These are phyloP conservation scores for Arthrobotrys sphaeroides DNA, from an alignment of 2,329 filamentous ascomycete species.

Conservation along the genomic window DNA sequence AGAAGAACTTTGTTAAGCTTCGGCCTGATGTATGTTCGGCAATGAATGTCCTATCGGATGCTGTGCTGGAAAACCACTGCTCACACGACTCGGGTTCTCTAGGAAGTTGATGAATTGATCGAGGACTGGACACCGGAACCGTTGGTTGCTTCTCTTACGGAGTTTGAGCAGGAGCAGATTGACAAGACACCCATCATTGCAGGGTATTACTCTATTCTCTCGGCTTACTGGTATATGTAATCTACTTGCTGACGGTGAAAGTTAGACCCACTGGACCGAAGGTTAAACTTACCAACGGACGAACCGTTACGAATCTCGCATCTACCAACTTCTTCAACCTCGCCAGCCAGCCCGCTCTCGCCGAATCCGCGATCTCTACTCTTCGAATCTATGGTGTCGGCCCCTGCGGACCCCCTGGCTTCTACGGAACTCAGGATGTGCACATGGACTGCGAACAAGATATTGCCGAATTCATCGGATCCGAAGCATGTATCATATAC, in stretches of 20 bases:
- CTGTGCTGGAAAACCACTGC: neutral
- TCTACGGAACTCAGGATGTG: slow-evolving; percentile 98
- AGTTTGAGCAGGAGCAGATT: slow-evolving; percentile 80
- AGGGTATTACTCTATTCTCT: slow-evolving; percentile 68
- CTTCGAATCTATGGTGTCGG: slow-evolving; percentile 95
- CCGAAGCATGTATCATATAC: slow-evolving; percentile 90
- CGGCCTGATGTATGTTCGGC: slow-evolving; percentile 77
- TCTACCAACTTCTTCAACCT: slow-evolving; percentile 99
- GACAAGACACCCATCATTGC: slow-evolving; percentile 88
- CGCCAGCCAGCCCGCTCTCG: slow-evolving; percentile 87
- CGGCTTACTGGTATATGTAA: neutral
- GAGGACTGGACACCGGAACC: slow-evolving; percentile 97
- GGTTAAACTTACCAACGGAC: slow-evolving; percentile 79
- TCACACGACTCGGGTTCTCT: slow-evolving; percentile 41
- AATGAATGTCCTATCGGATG: neutral
- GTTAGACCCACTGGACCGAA: slow-evolving; percentile 87
- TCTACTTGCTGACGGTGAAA: slow-evolving; percentile 14
- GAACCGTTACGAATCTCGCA: slow-evolving; percentile 90
- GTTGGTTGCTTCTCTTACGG: slow-evolving; percentile 76
- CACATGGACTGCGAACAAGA: slow-evolving; percentile 97
- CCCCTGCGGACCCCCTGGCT: slow-evolving; percentile 93
- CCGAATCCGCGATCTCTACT: slow-evolving; percentile 93
- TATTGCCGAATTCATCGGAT: slow-evolving; percentile 87
- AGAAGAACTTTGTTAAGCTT: slow-evolving; percentile 86
- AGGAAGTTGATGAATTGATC: slow-evolving; percentile 95